A percentile compares a stretch with the other conserved stretches of the same genome.
These are phyloP conservation scores for Neophaeococcomyces aloes DNA, from an alignment of 2,329 filamentous ascomycete species.

Conservation along the genomic window DNA sequence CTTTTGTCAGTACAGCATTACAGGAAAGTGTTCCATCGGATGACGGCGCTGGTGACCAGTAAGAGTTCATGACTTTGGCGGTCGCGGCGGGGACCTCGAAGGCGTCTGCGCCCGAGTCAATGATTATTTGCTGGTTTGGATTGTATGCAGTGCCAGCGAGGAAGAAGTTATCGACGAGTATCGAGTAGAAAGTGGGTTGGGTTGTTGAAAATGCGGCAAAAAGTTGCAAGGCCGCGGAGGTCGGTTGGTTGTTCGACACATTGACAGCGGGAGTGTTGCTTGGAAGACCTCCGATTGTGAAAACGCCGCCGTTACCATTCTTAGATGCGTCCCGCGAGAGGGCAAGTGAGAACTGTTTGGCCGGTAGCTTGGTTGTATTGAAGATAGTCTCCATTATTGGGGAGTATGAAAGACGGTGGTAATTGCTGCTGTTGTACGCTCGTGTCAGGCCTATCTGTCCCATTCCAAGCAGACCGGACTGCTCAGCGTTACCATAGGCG, in stretches of 20 bases:
- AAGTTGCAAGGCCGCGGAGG: too few relatives aligned
- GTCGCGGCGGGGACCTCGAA: not conserved
- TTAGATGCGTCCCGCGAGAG: conserved; percentile 3
- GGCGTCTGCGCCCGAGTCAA: conserved; percentile 3
- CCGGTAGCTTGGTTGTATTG: too few relatives aligned
- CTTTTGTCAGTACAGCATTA: too few relatives aligned
- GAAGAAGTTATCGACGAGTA: not conserved
- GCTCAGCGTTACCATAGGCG: too few relatives aligned
- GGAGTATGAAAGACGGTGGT: too few relatives aligned
- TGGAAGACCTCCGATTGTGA: conserved; percentile 5
- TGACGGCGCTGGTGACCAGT: not conserved
- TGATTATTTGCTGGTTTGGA: conserved; percentile 1
- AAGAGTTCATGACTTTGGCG: not conserved
- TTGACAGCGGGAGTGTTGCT: not conserved
- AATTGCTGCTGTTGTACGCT: too few relatives aligned
- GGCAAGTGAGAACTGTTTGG: not conserved
- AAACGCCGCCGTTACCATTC: conserved; percentile 4
- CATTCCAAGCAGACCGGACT: too few relatives aligned
- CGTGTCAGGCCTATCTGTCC: too few relatives aligned
- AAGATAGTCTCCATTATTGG: too few relatives aligned
- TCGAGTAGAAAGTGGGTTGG: not conserved
- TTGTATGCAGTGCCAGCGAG: not conserved
- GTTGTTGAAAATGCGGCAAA: too few relatives aligned
- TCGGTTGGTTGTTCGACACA: not conserved
- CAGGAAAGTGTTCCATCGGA: too few relatives aligned